phyloP scores from a whole-genome alignment of 1,284 basidiomycete genomes.

The Marasmius sp. region DNA sequence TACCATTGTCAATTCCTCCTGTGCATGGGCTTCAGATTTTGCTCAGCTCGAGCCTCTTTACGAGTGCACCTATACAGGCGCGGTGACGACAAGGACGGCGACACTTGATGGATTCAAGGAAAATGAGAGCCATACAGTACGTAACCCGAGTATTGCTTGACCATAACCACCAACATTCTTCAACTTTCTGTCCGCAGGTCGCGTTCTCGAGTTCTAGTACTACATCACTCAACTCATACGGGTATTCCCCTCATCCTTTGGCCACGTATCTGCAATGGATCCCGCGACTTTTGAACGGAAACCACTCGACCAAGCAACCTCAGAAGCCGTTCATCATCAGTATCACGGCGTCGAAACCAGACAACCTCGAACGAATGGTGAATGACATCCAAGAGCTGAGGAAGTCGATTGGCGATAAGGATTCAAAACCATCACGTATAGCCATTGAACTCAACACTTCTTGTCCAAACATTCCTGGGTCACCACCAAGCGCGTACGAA shows the following conservation, averaged over 20 bases:
- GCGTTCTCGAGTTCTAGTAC: slow-evolving; percentile 48
- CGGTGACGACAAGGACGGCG: slow-evolving; percentile 74
- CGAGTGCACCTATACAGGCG: slow-evolving; percentile 65
- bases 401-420: slow-evolving; percentile 33
- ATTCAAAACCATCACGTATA: slow-evolving; percentile 35
- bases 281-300: slow-evolving; percentile 42
- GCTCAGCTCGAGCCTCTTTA: slow-evolving; percentile 64
- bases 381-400: slow-evolving; percentile 57
- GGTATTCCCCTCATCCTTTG: slow-evolving; percentile 76
- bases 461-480: slow-evolving; percentile 72
- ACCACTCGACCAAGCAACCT: slow-evolving; percentile 16
- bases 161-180: slow-evolving; percentile 1
- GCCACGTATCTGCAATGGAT: slow-evolving; percentile 64
- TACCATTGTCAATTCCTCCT: slow-evolving; percentile 72
- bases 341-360: slow-evolving; percentile 60
- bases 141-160: slow-evolving; percentile 12
- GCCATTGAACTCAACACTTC: slow-evolving; percentile 79
- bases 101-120: slow-evolving; percentile 69
- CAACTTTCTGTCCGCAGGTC: slow-evolving; percentile 40
- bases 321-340: slow-evolving; percentile 75
- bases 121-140: slow-evolving; percentile 57
- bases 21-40: slow-evolving; percentile 73
- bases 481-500: slow-evolving; percentile 67
- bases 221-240: slow-evolving; percentile 75
- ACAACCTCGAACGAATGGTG: slow-evolving; percentile 55